phyloP scores from a whole-genome alignment of 2,329 filamentous ascomycete species.

The Pseudogymnoascus destructans region DNA sequence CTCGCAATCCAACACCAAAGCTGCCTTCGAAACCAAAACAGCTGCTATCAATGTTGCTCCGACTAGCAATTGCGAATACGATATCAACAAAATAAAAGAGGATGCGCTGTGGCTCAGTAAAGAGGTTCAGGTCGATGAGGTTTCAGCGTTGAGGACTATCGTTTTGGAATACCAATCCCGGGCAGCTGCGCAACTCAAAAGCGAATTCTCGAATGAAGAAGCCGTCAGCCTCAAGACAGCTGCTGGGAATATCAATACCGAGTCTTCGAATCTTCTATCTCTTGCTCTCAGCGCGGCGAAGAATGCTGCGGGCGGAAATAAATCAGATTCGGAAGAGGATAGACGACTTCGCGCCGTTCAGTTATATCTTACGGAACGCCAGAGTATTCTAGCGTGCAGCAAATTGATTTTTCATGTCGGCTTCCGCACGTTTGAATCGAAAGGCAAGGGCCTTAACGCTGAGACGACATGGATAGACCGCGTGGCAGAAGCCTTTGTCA shows the following conservation, averaged over 20 bases:
- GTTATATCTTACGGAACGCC: conserved; percentile 59
- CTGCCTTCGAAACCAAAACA: conserved; percentile 69
- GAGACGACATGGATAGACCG: conserved; percentile 10
- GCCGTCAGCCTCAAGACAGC: conserved; percentile 62
- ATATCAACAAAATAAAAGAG: conserved; percentile 67
- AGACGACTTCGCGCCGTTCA: conserved; percentile 56
- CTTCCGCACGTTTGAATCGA: conserved; percentile 21
- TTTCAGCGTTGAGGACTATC: conserved; percentile 67
- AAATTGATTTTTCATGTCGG: conserved; percentile 32
- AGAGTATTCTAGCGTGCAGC: conserved; percentile 51
- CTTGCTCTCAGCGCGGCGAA: conserved; percentile 24
- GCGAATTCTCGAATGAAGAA: conserved; percentile 65
- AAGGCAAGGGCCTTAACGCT: conserved; percentile 8
- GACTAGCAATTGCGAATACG: conserved; percentile 50
- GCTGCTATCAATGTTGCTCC: conserved; percentile 75
- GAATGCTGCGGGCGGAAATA: conserved; percentile 26
- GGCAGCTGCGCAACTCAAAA: conserved; percentile 56
- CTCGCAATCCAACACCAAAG: conserved; percentile 49
- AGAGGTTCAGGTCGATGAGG: conserved; percentile 63
- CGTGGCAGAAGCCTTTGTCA: conserved; percentile 12
- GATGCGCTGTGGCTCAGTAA: conserved; percentile 80
- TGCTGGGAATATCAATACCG: conserved; percentile 48
- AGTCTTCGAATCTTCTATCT: conserved; percentile 43
- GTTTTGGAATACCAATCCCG: conserved; percentile 75
- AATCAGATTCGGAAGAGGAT: conserved; percentile 49